phyloP scores from a whole-genome alignment of 495 filamentous ascomycete species.

The Penicillium cosmopolitanum region DNA sequence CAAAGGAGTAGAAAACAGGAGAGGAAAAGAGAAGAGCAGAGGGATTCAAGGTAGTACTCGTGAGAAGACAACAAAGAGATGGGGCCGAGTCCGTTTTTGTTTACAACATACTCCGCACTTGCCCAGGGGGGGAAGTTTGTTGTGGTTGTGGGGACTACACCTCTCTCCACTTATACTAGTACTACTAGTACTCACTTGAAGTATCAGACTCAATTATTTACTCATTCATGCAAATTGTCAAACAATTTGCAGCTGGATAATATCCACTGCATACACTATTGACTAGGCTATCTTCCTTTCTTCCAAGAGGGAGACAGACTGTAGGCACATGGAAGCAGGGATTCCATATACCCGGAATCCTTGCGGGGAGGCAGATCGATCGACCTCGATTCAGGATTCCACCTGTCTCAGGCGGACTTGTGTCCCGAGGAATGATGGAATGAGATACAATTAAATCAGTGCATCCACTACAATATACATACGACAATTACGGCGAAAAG shows the following conservation, averaged over 20 bases:
- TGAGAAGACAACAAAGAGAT: neutral
- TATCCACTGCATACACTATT: conserved; percentile 12
- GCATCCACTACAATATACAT: neutral
- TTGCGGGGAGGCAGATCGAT: conserved; percentile 21
- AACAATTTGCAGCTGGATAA: neutral
- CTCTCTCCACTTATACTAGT: too few relatives aligned
- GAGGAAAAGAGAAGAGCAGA: neutral
- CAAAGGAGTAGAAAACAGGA: neutral
- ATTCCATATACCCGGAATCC: conserved; percentile 3
- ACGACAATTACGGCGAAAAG: neutral
- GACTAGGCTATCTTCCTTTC: conserved; percentile 8
- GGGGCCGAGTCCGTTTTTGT: conserved; percentile 20
- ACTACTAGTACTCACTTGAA: too few relatives aligned
- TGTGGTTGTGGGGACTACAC: conserved; percentile 18
- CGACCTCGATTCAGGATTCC: conserved; percentile 14
- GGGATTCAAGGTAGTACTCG: neutral
- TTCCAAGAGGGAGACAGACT: conserved; percentile 3
- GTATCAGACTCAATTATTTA: neutral
- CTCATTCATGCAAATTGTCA: too few relatives aligned
- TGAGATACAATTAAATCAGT: neutral
- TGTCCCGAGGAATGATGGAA: conserved; percentile 13
- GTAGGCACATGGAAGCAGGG: conserved; percentile 14
- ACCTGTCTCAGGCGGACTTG: conserved; percentile 26
- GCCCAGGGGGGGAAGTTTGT: conserved; percentile 35
- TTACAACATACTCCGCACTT: conserved; percentile 37